Evolutionary conservation across 2,329 filamentous ascomycete genomes (phyloP), one percentile per base, ranked within the genome.

Genomic region (Ophiostoma fasciatum): DNA sequence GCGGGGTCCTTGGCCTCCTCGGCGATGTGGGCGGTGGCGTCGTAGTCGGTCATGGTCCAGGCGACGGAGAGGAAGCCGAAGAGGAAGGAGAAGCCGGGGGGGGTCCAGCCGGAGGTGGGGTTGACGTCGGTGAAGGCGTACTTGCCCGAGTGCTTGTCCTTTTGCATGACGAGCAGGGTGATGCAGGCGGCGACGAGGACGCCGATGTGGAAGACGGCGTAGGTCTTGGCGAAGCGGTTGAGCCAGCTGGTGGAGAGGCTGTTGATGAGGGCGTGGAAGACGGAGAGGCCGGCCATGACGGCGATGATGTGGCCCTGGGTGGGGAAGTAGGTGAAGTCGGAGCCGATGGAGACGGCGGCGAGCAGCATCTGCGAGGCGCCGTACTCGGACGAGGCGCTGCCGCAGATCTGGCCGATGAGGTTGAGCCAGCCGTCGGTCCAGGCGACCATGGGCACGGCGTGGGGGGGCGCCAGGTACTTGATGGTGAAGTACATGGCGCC

Each of bases 51-150:
- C 68, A 74, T 73, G 36, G 67, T 72, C 69, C 69, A 74, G 15
- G 62, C 63, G 26, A 71, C 69, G 2, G 64, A 68, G 19, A 74
- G 53, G 48, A 71, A 72, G n/a, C 69, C 69, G 40, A 74, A 72
- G n/a, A 72, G 48, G 48, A 69, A 73, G 4, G 64, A 66, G 49
- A 66, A 72, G 17, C 68, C 68, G 3, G 59, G 51, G 0, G 68
- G 68, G 1, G 46, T 56, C 69, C 69, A 74, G 25, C 69, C 69
- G 1, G 63, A 68, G 18, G 51, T 51, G 3, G 64, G 57, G 30
- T 64, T 57, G 34, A 71, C 58, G 35, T 71, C 46, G 7, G 68
- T 71, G 47, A 72, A 74, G 26, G 68, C 68, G 43, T 70, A 73
- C 15, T 50, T 49, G 12, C 67, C 60, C 36, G 54, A 48, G 46